Evolutionary conservation across 345 rosid species (phyloP), one percentile per base, ranked within the genome.

Genomic region (Mallotus nudiflorus): DNA sequence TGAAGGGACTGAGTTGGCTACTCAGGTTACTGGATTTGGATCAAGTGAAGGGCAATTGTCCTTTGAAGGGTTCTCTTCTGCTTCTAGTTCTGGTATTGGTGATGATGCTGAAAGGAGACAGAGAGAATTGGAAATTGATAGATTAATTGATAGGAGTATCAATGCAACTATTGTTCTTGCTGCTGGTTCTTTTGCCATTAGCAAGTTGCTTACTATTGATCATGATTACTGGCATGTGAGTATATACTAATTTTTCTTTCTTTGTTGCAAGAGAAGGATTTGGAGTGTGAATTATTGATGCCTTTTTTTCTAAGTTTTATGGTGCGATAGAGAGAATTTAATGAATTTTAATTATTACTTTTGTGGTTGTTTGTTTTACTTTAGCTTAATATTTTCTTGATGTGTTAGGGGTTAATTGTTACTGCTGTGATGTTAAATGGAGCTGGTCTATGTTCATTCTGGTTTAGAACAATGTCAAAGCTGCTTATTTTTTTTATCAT

Each of bases 141-240:
- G 68, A 84, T 66, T 84, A 64, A 69, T 88, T 4, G 93, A 90
- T 85, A 78, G 96, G 80, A 81, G 68, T 54, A 84, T 92, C 18
- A 95, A 92, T 72, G 99, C 93, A 20, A 73, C 82, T 55, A 82
- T 95, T 51, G 99, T 88, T 77, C 74, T 95, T 60, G 92, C 89
- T 69, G 92, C 92, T 55, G 92, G 97, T 80, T 74, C 89, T 82
- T 92, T 57, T 73, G 97, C 92, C 70, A 73, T 92, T 33, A 82
- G 96, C 78, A 95, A 86, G 83, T 76, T 95, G 87, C 90, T 95
- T 63, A 92, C 97, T 37, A 90, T 95, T 51, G 93, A 95, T 77
- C 89, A 81, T 24, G 89, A 92, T 81, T 92, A 86, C 69, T 95
- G 99, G 99, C 99, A 92, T 12, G 99, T 86, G 81, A 78, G 88